Percentiles rank a stretch among this genome's conserved stretches.
Conservation (phyloP, 192 early-diverging fungal genomes). For the Chytriomyces hyalinus region DNA sequence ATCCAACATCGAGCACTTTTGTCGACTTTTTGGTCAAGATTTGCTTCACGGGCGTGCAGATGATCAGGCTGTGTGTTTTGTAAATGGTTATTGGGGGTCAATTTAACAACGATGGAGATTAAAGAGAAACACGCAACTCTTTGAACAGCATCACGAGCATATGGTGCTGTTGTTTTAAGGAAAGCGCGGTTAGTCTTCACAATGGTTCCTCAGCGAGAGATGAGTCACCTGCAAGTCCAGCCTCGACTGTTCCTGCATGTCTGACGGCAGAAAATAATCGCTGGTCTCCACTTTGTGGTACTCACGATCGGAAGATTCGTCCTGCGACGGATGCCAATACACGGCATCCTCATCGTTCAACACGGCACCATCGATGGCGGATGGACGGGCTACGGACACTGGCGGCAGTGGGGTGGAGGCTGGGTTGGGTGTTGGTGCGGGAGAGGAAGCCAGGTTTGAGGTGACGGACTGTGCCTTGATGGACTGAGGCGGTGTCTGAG, state of each 20-base stretch:
- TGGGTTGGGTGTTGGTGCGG: too few species aligned
- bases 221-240: slow-evolving; percentile 4
- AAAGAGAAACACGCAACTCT: background rate
- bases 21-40: background rate
- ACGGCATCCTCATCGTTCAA: background rate
- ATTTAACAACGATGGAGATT: too few species aligned
- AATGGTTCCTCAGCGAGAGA: background rate
- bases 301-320: background rate
- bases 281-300: background rate
- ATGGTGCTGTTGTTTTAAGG: background rate
- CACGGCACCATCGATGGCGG: too few species aligned
- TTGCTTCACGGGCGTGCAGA: background rate
- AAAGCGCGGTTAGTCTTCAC: background rate
- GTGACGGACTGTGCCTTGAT: too few species aligned
- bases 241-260: background rate
- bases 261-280: slow-evolving; percentile 1
- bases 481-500: too few species aligned
- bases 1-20: slow-evolving; percentile 32
- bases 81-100: too few species aligned
- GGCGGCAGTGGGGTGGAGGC: too few species aligned
- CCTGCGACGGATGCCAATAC: background rate
- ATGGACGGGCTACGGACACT: too few species aligned
- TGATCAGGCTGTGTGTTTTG: background rate
- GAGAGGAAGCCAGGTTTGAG: too few species aligned
- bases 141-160: background rate